These are phyloP conservation scores for Panaeolus papilionaceus DNA, from an alignment of 768 basidiomycete species.

Conservation along the genomic window DNA sequence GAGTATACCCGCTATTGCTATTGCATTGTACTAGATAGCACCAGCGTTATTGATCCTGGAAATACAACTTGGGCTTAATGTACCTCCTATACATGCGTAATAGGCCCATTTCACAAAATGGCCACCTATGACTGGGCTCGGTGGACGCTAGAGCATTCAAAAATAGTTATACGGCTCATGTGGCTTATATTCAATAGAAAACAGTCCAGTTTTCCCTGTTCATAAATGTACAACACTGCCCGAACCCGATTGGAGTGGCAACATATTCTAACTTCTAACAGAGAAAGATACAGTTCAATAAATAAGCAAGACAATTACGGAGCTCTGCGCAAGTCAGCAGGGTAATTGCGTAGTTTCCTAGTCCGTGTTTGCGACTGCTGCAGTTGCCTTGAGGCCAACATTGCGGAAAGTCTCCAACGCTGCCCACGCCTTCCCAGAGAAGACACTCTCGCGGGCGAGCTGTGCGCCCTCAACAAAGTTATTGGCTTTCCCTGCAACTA, in stretches of 20 bases:
- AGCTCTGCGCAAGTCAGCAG: background rate
- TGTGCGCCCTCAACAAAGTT: constrained; percentile 75
- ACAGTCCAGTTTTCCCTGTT: background rate
- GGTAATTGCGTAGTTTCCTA: background rate
- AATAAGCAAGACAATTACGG: background rate
- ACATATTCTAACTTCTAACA: background rate
- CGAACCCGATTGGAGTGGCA: background rate
- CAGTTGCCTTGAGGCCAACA: constrained; percentile 41
- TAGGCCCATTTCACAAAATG: no score
- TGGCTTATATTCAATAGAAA: background rate
- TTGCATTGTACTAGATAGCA: background rate
- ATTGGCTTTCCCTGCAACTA: constrained; percentile 78
- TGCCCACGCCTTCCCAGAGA: constrained; percentile 64
- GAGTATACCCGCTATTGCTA: background rate
- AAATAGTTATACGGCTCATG: no score
- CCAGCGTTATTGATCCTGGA: background rate
- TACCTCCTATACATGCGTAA: background rate
- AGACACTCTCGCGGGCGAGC: constrained; percentile 67
- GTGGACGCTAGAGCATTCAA: no score
- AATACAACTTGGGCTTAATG: background rate
- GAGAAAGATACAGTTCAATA: background rate
- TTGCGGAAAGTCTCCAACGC: constrained; percentile 59
- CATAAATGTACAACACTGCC: background rate
- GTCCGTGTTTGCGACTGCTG: background rate
- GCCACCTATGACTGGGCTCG: no score